These are phyloP conservation scores for Penicillium sp. DNA, from an alignment of 2,329 filamentous ascomycete species.

Conservation along the genomic window DNA sequence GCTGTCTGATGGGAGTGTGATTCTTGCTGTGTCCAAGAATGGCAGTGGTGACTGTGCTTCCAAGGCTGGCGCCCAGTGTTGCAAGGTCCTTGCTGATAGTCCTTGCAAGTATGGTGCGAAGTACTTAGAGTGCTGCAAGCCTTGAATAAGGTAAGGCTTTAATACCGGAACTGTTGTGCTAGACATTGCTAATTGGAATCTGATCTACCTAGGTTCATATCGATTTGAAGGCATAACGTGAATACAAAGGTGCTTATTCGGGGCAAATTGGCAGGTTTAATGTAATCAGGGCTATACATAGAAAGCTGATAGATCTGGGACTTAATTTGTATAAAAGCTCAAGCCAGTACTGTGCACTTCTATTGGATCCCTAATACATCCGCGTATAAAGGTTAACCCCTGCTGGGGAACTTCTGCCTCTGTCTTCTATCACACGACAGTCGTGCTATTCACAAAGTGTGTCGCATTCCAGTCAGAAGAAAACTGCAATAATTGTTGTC, in stretches of 20 bases:
- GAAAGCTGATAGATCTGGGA: no score
- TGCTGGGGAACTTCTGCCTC: no score
- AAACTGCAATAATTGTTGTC: slow-evolving; percentile 21
- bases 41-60: slow-evolving; percentile 16
- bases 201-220: not conserved
- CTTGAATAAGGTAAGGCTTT: not conserved
- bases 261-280: no score
- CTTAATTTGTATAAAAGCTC: no score
- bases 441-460: slow-evolving; percentile 20
- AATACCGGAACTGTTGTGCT: not conserved
- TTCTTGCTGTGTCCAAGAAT: slow-evolving; percentile 18
- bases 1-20: slow-evolving; percentile 8
- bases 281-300: no score
- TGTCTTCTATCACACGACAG: not conserved
- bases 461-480: slow-evolving; percentile 33
- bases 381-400: no score
- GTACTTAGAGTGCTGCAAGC: slow-evolving; percentile 20
- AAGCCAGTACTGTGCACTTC: no score
- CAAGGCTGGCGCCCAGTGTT: slow-evolving; percentile 13
- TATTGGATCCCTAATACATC: not conserved
- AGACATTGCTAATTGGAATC: not conserved
- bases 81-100: slow-evolving; percentile 14
- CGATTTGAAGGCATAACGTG: not conserved
- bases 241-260: no score
- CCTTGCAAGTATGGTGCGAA: slow-evolving; percentile 20